These are phyloP conservation scores for Coemansia umbellata DNA, from an alignment of 192 early-diverging fungal genomes.

Conservation along the genomic window DNA sequence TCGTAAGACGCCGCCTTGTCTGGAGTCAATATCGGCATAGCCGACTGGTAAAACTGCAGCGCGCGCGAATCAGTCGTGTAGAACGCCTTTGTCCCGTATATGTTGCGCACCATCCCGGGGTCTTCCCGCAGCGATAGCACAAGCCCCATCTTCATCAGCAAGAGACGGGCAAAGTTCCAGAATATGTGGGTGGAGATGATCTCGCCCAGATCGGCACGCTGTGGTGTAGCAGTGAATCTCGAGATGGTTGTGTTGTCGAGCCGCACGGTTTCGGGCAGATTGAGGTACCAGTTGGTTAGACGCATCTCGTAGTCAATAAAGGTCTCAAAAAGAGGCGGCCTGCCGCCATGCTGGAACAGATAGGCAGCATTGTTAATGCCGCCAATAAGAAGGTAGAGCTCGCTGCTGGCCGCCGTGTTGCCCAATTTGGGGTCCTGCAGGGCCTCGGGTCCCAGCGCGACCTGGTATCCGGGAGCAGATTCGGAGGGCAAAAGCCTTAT, in stretches of 20 bases:
- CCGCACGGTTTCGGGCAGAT: conserved; percentile 34
- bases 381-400: conserved; percentile 44
- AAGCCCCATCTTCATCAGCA: conserved; percentile 51
- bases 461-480: conserved; percentile 27
- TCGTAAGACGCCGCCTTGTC: conserved; percentile 45
- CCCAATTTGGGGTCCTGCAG: conserved; percentile 30
- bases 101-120: conserved; percentile 44
- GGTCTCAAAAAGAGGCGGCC: conserved; percentile 28
- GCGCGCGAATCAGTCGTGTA: conserved; percentile 39
- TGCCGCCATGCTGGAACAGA: conserved; percentile 37
- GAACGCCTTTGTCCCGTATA: conserved; percentile 43
- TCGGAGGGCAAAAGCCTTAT: conserved; percentile 19
- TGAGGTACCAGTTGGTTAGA: conserved; percentile 43
- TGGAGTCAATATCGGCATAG: conserved; percentile 47
- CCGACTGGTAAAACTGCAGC: conserved; percentile 44
- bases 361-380: conserved; percentile 38
- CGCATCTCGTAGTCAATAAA: conserved; percentile 51
- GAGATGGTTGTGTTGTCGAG: conserved; percentile 37
- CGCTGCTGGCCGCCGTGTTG: conserved; percentile 42
- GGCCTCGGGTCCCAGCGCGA: conserved; percentile 19
- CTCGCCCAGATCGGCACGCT: conserved; percentile 44
- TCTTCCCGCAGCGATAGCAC: conserved; percentile 44
- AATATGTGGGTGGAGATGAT: conserved; percentile 44
- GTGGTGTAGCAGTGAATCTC: conserved; percentile 36
- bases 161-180: conserved; percentile 50